These are phyloP conservation scores for Sphaerobolus stellatus DNA, from an alignment of 1,284 basidiomycete genomes.

Conservation along the genomic window DNA sequence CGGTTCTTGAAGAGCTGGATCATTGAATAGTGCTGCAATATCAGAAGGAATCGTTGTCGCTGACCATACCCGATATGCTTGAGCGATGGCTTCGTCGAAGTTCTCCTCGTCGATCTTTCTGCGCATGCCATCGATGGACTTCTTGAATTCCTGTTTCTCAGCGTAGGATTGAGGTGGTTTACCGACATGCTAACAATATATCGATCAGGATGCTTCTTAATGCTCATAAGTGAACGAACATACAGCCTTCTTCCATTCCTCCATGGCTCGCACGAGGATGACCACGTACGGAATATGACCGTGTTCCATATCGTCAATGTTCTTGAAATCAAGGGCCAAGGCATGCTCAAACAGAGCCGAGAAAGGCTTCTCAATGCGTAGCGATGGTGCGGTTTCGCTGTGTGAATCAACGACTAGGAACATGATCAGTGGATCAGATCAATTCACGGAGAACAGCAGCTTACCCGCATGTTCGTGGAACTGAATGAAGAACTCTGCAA, in stretches of 20 bases:
- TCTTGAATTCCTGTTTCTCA: conserved; percentile 82
- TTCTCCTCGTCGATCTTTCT: conserved; percentile 89
- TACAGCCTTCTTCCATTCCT: conserved; percentile 76
- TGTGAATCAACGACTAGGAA: conserved; percentile 87
- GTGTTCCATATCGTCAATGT: conserved; percentile 83
- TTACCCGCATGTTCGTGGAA: conserved; percentile 77
- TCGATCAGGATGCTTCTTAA: not conserved
- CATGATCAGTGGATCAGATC: not conserved
- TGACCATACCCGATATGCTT: conserved; percentile 76
- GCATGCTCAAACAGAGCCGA: conserved; percentile 75
- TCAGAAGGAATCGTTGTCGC: conserved; percentile 59
- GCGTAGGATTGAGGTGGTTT: conserved; percentile 58
- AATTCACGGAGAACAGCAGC: conserved; percentile 1
- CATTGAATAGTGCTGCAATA: conserved; percentile 62
- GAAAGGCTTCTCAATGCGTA: conserved; percentile 90
- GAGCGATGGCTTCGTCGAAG: conserved; percentile 87
- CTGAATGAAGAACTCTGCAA: conserved; percentile 86
- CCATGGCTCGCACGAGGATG: conserved; percentile 79
- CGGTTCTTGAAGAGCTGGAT: conserved; percentile 45
- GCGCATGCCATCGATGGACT: conserved; percentile 55
- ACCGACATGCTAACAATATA: conserved; percentile 56
- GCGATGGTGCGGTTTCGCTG: conserved; percentile 78
- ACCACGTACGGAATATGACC: conserved; percentile 85
- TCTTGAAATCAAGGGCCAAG: conserved; percentile 65
- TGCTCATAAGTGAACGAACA: conserved; percentile 21